Evolutionary conservation across 345 rosid species (phyloP).

Genomic region (Hibiscus tridactylites): DNA sequence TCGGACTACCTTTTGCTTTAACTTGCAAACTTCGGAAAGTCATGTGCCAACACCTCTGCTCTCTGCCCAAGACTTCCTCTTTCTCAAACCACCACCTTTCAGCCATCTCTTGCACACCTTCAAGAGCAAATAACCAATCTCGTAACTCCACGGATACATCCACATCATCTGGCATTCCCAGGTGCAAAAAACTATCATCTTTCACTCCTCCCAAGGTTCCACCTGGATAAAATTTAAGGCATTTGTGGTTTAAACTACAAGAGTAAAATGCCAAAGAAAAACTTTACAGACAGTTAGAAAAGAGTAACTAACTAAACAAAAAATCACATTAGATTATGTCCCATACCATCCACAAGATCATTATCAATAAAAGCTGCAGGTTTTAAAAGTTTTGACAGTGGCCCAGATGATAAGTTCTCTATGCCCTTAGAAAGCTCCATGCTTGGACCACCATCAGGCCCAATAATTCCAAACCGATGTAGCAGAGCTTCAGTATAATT

Average conservation of each 20-base stretch:
- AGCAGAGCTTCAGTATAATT: conserved; percentile 77
- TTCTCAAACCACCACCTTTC: not conserved
- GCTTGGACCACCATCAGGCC: conserved; percentile 93
- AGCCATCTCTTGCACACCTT: not conserved
- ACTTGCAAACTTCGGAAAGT: conserved; percentile 56
- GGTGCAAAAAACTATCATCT: not conserved
- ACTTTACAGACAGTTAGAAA: not conserved
- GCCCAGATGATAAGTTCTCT: conserved; percentile 70
- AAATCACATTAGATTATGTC: conserved; percentile 1
- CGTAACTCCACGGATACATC: not conserved
- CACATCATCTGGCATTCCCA: not conserved
- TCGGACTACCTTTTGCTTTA: conserved; percentile 43
- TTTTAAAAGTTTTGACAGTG: conserved; percentile 77
- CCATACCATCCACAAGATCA: conserved; percentile 40
- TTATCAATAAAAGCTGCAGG: conserved; percentile 42
- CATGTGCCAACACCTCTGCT: not conserved
- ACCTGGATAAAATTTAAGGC: not conserved
- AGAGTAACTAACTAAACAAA: not conserved
- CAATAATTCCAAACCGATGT: conserved; percentile 89
- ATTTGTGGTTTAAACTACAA: not conserved
- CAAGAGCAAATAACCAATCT: not conserved
- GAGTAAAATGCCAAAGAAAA: conserved; percentile 6
- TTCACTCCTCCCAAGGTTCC: not conserved
- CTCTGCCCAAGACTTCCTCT: not conserved
- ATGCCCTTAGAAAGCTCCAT: conserved; percentile 75